A percentile compares a stretch with the other conserved stretches of the same genome.
Evolutionary conservation across 345 rosid species (phyloP).

Genomic region (Camelina sativa): DNA sequence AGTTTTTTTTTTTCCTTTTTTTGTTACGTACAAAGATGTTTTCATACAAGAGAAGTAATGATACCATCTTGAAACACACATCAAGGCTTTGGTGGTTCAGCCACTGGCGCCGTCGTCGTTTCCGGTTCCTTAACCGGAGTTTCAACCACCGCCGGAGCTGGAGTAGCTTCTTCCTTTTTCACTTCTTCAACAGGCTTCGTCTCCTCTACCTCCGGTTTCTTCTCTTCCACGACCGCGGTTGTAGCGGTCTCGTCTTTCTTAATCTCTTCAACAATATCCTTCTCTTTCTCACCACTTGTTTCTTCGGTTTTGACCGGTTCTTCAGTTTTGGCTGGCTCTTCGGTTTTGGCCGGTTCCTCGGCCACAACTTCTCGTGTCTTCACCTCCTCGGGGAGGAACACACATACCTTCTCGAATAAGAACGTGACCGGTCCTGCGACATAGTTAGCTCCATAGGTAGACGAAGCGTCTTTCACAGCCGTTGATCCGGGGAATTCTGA

Average conservation of each 20-base stretch:
- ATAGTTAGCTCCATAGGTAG: constrained; percentile 60
- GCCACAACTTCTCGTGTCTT: constrained; percentile 49
- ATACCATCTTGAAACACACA: constrained; percentile 18
- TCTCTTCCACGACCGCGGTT: constrained; percentile 36
- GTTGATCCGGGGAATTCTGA: constrained; percentile 82
- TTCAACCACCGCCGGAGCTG: constrained; percentile 38
- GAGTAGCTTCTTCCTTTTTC: constrained; percentile 48
- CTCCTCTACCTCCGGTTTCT: constrained; percentile 43
- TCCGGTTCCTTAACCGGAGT: constrained; percentile 36
- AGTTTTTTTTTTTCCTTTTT: constrained; percentile 14
- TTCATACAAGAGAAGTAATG: constrained; percentile 29
- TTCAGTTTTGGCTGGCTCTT: constrained; percentile 39
- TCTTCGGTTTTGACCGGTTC: constrained; percentile 43
- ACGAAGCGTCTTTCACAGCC: constrained; percentile 57
- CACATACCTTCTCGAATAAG: constrained; percentile 76
- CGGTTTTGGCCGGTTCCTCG: constrained; percentile 32
- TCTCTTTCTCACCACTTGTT: constrained; percentile 47
- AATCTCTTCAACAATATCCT: constrained; percentile 55
- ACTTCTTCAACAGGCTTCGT: constrained; percentile 51
- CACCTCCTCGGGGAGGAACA: constrained; percentile 58
- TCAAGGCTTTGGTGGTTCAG: constrained; percentile 63
- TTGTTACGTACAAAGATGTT: constrained; percentile 41
- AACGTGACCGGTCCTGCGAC: constrained; percentile 71
- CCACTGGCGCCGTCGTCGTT: constrained; percentile 37
- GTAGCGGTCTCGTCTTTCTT: constrained; percentile 51